Evolutionary conservation across 2,329 filamentous ascomycete genomes (phyloP).

Genomic region (Cordyceps fumosorosea): DNA sequence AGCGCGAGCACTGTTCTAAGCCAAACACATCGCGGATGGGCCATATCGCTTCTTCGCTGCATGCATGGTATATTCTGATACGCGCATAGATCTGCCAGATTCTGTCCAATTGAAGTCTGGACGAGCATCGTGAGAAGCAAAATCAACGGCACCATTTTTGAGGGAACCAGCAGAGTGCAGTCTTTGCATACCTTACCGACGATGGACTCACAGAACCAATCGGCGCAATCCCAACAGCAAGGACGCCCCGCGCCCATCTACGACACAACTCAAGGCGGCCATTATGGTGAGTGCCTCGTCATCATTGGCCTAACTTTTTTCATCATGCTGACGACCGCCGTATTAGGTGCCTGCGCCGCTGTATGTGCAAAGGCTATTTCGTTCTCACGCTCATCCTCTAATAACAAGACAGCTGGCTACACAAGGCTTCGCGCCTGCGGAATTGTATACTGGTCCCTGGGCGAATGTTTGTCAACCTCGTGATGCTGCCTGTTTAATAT

Average conservation of each 20-base stretch:
- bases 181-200: conserved; percentile 4
- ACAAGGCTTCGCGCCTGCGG: conserved; percentile 83
- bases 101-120: not conserved
- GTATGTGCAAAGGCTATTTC: conserved; percentile 24
- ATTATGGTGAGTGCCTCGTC: conserved; percentile 58
- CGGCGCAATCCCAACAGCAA: conserved; percentile 51
- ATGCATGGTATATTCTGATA: not conserved
- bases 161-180: not conserved
- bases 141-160: not conserved
- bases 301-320: not conserved
- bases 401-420: conserved; percentile 62
- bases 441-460: conserved; percentile 92
- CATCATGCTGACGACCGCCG: conserved; percentile 20
- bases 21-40: conserved; percentile 6
- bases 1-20: not conserved
- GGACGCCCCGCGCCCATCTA: conserved; percentile 60
- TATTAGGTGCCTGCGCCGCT: conserved; percentile 40
- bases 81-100: not conserved
- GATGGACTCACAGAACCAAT: conserved; percentile 38
- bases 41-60: conserved; percentile 2
- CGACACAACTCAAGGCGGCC: conserved; percentile 66
- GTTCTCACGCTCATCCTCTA: conserved; percentile 21
- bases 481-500: not conserved
- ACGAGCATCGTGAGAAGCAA: not conserved
- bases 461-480: conserved; percentile 63